These are phyloP conservation scores for Ustilago trichophora DNA, from an alignment of 1,284 basidiomycete species.

Conservation along the genomic window DNA sequence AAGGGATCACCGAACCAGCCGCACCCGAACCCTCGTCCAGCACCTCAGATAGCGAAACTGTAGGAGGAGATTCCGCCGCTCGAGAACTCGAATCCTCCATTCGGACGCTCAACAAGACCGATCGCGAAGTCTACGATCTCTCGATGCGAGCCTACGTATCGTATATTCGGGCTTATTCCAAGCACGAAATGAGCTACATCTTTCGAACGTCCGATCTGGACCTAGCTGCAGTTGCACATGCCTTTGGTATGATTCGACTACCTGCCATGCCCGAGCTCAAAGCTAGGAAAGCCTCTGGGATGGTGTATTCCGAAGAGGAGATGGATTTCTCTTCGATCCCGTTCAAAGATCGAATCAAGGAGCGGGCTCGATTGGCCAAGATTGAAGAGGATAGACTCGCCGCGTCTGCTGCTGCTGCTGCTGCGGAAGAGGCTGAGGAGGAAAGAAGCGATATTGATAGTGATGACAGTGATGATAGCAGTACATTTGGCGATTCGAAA, in stretches of 20 bases:
- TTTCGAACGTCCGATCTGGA: slow-evolving; percentile 84
- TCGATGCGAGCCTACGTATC: slow-evolving; percentile 85
- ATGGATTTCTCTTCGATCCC: slow-evolving; percentile 35
- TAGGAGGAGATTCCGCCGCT: slow-evolving; percentile 75
- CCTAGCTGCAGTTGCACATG: slow-evolving; percentile 81
- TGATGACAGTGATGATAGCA: slow-evolving; percentile 3
- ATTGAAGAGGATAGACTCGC: slow-evolving; percentile 76
- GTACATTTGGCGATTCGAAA: too few relatives aligned
- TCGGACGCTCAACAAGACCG: slow-evolving; percentile 15
- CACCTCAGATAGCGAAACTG: background rate
- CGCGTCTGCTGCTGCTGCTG: slow-evolving; percentile 72
- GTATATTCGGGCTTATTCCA: slow-evolving; percentile 89
- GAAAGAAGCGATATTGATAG: background rate
- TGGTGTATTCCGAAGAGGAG: slow-evolving; percentile 69
- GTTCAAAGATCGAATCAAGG: slow-evolving; percentile 58
- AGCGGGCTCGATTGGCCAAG: slow-evolving; percentile 60
- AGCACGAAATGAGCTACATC: slow-evolving; percentile 96
- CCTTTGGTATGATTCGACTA: slow-evolving; percentile 86
- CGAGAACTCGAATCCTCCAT: slow-evolving; percentile 72
- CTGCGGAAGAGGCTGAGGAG: slow-evolving; percentile 4
- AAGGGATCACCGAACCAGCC: slow-evolving; percentile 72
- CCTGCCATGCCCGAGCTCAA: slow-evolving; percentile 92
- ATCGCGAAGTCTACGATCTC: slow-evolving; percentile 57
- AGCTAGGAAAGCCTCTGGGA: slow-evolving; percentile 2
- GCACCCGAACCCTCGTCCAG: too few relatives aligned